These are phyloP conservation scores for Diaporthe vexans DNA, from an alignment of 2,329 filamentous ascomycete genomes.

Conservation along the genomic window DNA sequence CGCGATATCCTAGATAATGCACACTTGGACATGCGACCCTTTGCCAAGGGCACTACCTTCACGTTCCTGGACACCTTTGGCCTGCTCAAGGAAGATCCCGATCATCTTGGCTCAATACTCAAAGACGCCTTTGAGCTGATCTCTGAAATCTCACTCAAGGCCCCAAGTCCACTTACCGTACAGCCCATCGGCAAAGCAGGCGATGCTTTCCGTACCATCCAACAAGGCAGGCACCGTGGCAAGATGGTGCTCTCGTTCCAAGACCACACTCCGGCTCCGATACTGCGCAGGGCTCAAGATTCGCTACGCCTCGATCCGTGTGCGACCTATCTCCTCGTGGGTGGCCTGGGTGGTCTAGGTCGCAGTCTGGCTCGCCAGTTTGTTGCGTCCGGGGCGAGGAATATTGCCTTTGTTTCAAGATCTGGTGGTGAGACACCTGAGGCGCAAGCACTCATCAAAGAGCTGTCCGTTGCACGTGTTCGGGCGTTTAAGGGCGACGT, in stretches of 20 bases:
- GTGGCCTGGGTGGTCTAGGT: slow-evolving; percentile 31
- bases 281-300: slow-evolving; percentile 26
- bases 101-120: not conserved
- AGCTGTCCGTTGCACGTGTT: not conserved
- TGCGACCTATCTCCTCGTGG: slow-evolving; percentile 18
- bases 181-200: slow-evolving; percentile 26
- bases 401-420: slow-evolving; percentile 33
- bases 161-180: slow-evolving; percentile 41
- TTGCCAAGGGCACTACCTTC: slow-evolving; percentile 35
- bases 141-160: slow-evolving; percentile 41
- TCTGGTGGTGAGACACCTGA: not conserved
- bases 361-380: slow-evolving; percentile 13
- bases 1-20: slow-evolving; percentile 46
- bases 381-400: slow-evolving; percentile 13
- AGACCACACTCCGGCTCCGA: slow-evolving; percentile 18
- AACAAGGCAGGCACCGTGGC: slow-evolving; percentile 10
- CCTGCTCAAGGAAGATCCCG: not conserved
- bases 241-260: slow-evolving; percentile 6
- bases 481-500: not conserved
- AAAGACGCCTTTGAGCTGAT: not conserved
- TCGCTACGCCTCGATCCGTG: not conserved
- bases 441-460: not conserved
- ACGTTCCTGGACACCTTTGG: not conserved
- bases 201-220: slow-evolving; percentile 56
- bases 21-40: slow-evolving; percentile 45